These are phyloP conservation scores for Patellifolia procumbens DNA, from an alignment of 179 eudicot species.

Conservation along the genomic window DNA sequence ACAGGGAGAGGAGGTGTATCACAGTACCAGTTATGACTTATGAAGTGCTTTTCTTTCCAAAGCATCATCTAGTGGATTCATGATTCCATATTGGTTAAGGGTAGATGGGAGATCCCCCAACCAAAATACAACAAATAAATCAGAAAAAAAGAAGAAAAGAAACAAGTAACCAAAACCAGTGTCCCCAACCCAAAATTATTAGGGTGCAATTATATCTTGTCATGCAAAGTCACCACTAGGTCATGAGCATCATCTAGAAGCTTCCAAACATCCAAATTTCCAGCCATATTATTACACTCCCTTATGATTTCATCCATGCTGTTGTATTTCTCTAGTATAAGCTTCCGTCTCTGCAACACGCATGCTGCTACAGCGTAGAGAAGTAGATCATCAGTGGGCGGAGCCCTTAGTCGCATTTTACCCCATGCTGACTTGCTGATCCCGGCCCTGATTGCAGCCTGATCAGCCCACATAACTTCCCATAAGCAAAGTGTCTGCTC, in stretches of 20 bases:
- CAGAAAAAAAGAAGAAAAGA: background rate
- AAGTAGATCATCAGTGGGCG: conserved; percentile 83
- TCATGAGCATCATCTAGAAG: conserved; percentile 83
- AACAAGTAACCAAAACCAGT: conserved; percentile 4
- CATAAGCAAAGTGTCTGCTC: conserved; percentile 90
- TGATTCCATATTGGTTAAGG: background rate
- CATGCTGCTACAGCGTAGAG: conserved; percentile 90
- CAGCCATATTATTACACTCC: conserved; percentile 90
- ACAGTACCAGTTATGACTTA: conserved; percentile 11
- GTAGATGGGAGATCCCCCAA: background rate
- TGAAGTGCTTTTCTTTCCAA: conserved; percentile 24
- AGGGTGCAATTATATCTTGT: conserved; percentile 49
- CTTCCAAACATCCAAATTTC: conserved; percentile 90
- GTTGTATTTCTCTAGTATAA: conserved; percentile 74
- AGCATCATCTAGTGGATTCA: conserved; percentile 14
- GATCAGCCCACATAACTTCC: conserved; percentile 98
- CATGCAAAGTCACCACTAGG: conserved; percentile 78
- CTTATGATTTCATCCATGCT: conserved; percentile 92
- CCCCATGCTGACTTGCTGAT: conserved; percentile 86
- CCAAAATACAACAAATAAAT: conserved; percentile 22
- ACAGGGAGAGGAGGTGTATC: conserved; percentile 10
- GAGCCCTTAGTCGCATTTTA: conserved; percentile 80
- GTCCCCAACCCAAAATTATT: background rate
- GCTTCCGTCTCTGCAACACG: conserved; percentile 82
- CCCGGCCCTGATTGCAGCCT: conserved; percentile 81